Conservation (phyloP, 2,329 filamentous ascomycete genomes). For the Aspergillus sp. region DNA sequence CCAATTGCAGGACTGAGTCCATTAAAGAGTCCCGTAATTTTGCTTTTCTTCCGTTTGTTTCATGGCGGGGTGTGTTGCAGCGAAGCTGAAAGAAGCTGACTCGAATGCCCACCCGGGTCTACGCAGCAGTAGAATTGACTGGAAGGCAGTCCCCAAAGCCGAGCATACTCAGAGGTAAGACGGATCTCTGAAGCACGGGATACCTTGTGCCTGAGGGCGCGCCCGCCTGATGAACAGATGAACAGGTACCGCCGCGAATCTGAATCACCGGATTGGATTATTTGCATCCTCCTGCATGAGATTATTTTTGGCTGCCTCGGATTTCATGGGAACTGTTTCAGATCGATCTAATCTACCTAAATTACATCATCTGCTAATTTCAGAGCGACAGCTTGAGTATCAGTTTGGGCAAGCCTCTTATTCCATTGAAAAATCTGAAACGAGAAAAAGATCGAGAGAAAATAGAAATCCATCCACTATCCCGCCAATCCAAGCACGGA, state of each 20-base stretch:
- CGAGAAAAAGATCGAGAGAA: background rate
- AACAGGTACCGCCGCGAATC: background rate
- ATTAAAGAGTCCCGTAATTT: background rate
- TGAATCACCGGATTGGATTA: no score
- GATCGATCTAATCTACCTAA: background rate
- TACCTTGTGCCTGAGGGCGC: background rate
- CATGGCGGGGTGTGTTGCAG: background rate
- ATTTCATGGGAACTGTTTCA: background rate
- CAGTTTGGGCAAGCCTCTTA: background rate
- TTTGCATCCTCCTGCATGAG: background rate
- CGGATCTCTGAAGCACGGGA: background rate
- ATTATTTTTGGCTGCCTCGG: background rate
- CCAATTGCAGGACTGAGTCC: background rate
- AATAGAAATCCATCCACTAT: background rate
- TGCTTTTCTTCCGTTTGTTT: slow-evolving; percentile 4
- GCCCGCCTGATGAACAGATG: background rate
- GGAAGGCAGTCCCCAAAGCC: no score
- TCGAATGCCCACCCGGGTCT: background rate
- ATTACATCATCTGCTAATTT: background rate
- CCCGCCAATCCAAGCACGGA: no score
- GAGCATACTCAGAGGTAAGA: no score
- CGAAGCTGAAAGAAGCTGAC: background rate
- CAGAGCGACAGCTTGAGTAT: background rate
- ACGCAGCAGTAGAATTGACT: background rate
- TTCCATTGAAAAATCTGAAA: background rate